Base-by-base conservation (phyloP, 2,329 filamentous ascomycete species). In the Botrytis cinerea region DNA sequence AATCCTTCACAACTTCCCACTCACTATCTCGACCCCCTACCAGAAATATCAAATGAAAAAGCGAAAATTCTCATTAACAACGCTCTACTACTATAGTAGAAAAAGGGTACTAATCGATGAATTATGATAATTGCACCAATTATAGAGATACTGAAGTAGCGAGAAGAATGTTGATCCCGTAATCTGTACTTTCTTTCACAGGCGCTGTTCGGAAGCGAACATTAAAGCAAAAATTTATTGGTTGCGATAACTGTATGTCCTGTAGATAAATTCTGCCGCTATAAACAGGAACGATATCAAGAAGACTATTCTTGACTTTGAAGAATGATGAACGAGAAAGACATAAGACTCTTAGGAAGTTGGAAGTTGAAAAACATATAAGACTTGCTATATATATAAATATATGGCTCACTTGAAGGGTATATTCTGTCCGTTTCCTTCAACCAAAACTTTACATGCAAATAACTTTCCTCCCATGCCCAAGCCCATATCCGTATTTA, bases 11-110 rank as follows among this genome's bases (percentile, higher is more conserved):
- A 48, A 48, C 22, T 48, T 20, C 46, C 10, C 28, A 28, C 28
- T 28, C 4, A 25, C 9, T 25, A 22, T 16, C 8, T 16, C 45
- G 20, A 46, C 6, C 18, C 45, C 18, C 45, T 38, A 7, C 8
- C 1, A 38, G 7, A 5, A 12, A 4, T 25, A 9, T 5, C 2
- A 5, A 10, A 25, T 0, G 46, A 12, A 48, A 2, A 25, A 12
- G 46, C 20, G 2, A 48, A 6, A 48, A 25, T 4, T 25, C 8
- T 48, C 22, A 25, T 25, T 5, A 48, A 48, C 1, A 48, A 25
- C 25, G 20, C 8, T 0, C 22, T 14, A 12, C 9, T 5, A 51
- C 35, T 35, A 35, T 35, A 1, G 6, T 35, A 35, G 35, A 35
- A 35, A 35, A 35, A 35, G 35, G 6, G 35, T 7, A 35, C 35